A percentile compares a stretch with the other conserved stretches of the same genome.
Evolutionary conservation across 176 grass and related monocot species (phyloP).

Genomic region (Chloris gayana): DNA sequence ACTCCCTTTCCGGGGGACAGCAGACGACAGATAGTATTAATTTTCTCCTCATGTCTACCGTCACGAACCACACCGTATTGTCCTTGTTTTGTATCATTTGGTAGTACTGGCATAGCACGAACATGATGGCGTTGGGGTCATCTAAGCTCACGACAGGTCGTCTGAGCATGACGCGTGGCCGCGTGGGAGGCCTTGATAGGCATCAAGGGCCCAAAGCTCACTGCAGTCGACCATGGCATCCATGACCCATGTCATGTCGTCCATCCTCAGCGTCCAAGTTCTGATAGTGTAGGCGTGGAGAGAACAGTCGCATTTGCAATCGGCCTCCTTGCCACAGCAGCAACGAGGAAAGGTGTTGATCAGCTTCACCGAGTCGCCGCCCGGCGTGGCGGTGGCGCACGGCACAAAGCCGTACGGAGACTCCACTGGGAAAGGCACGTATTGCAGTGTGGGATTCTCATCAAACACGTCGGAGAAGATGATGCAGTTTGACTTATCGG

Average conservation of each 20-base stretch:
- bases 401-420: neutral
- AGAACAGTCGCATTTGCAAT: neutral
- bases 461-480: neutral
- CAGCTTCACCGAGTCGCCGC: neutral
- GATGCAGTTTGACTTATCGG: neutral
- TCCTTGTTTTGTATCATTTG: no score
- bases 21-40: neutral
- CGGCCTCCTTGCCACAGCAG: neutral
- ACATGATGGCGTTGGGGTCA: neutral
- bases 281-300: neutral
- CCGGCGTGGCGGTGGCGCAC: neutral
- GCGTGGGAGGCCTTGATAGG: neutral
- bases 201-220: neutral
- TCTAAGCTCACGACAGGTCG: neutral
- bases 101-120: neutral
- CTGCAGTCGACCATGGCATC: neutral
- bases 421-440: neutral
- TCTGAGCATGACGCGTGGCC: neutral
- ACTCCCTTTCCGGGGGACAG: rapidly evolving
- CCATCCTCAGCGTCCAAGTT: neutral
- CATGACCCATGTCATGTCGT: neutral
- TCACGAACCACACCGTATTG: neutral
- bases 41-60: neutral
- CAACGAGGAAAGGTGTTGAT: neutral
- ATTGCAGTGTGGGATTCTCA: neutral